Base-by-base conservation (phyloP, 2,329 filamentous ascomycete species). In the Albophoma yamanashiensis region DNA sequence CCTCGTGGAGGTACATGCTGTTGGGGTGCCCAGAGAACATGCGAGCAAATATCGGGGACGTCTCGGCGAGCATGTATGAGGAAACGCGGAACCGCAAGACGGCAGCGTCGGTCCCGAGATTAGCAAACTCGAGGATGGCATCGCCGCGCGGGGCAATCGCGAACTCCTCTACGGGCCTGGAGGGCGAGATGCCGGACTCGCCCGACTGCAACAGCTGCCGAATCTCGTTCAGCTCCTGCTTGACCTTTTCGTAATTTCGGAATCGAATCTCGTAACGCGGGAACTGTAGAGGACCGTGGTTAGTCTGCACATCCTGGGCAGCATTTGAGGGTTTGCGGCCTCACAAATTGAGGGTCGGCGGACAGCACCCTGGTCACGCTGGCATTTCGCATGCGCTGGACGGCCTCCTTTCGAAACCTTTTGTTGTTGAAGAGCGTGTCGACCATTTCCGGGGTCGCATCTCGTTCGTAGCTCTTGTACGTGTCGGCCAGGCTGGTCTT, bases 111-210 rank as follows among this genome's bases (percentile, higher is more conserved):
- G 69, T 67, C 1, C 66, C 69, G 0, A 69, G 65, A 62, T 82
- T 81, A 59, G 76, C 72, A 62, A 83, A 83, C 61, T 83, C 81
- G 39, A 83, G 72, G 34, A 83, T 74, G 3, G 74, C 74, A 61
- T 83, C 79, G 8, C 81, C 80, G 2, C 71, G 71, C 1, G 72
- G 71, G 0, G 76, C 72, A 58, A 83, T 78, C 42, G 70, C 66
- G 50, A 72, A 74, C 58, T 82, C 79, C 20, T 73, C 69, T 11
- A 79, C 70, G 0, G 66, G 67, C 56, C 75, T 70, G 20, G 72
- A 73, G 2, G 73, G 72, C 0, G 74, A 71, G 36, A 76, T 76
- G 11, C 73, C 75, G 0, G 76, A 75, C 62, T 78, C 74, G 1
- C 69, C 73, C 1, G 71, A 66, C 20, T 76, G 72, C 2, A 81